These are phyloP conservation scores for Hypericum androsaemum DNA, from an alignment of 345 rosid genomes.

Conservation along the genomic window DNA sequence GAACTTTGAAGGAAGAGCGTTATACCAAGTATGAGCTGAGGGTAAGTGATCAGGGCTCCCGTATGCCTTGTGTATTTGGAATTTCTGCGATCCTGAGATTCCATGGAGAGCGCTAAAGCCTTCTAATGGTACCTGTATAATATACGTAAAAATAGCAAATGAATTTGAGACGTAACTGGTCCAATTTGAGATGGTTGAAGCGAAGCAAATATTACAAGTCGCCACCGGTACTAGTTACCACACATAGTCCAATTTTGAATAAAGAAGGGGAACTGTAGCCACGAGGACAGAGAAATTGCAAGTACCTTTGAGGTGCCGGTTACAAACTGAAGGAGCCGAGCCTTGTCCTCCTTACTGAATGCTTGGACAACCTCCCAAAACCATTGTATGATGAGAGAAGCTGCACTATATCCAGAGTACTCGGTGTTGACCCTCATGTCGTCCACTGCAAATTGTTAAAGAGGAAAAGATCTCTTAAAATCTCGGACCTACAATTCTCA, in stretches of 20 bases:
- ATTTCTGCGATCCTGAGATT: slow-evolving; percentile 88
- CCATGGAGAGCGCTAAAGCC: slow-evolving; percentile 97
- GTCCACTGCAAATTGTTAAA: slow-evolving; percentile 54
- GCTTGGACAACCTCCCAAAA: slow-evolving; percentile 98
- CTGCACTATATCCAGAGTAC: slow-evolving; percentile 88
- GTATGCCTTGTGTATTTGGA: slow-evolving; percentile 97
- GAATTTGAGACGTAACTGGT: no score
- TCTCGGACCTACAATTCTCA: no score
- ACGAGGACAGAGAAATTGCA: not conserved
- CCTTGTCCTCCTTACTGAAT: slow-evolving; percentile 95
- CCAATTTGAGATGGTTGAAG: not conserved
- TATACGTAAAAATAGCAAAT: not conserved
- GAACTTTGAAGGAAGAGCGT: not conserved
- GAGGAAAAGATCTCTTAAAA: slow-evolving; percentile 6
- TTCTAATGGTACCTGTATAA: slow-evolving; percentile 78
- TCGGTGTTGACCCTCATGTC: slow-evolving; percentile 86
- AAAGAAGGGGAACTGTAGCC: no score
- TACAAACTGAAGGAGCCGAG: slow-evolving; percentile 89
- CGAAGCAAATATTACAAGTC: not conserved
- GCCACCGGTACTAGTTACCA: no score
- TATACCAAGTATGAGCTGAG: slow-evolving; percentile 94
- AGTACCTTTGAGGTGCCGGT: slow-evolving; percentile 95
- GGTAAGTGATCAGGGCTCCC: slow-evolving; percentile 89
- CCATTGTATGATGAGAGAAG: slow-evolving; percentile 92
- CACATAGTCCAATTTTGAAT: no score